A percentile compares a stretch with the other conserved stretches of the same genome.
Conservation (phyloP, 768 basidiomycete genomes). For the Calocera viscosa region DNA sequence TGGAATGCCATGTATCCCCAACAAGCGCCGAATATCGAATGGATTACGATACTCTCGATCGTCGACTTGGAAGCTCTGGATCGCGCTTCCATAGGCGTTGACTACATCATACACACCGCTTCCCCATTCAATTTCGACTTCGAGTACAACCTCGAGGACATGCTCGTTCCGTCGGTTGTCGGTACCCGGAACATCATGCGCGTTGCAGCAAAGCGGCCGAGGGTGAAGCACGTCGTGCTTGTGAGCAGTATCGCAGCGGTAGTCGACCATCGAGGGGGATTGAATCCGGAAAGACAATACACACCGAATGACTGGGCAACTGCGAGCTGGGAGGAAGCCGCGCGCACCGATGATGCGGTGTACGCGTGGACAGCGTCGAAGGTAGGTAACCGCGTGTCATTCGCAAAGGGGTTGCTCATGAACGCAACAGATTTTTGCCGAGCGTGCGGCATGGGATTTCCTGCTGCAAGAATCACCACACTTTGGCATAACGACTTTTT, state of each 20-base stretch:
- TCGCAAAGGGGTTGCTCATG: neutral
- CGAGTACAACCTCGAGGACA: conserved; percentile 4
- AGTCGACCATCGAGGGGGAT: neutral
- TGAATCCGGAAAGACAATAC: neutral
- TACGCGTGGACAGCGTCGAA: conserved; percentile 1
- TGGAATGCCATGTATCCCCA: neutral
- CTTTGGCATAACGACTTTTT: neutral
- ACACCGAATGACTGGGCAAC: neutral
- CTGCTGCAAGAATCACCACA: neutral
- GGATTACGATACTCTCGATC: neutral
- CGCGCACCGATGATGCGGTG: neutral
- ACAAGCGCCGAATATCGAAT: neutral
- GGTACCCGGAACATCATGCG: conserved; percentile 2
- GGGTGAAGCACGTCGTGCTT: neutral
- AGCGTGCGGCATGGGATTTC: conserved; percentile 1
- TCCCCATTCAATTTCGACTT: neutral
- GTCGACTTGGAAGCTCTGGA: neutral
- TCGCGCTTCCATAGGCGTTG: neutral
- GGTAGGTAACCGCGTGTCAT: neutral
- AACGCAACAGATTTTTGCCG: neutral
- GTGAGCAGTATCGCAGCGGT: conserved; percentile 1
- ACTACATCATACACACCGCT: conserved; percentile 1
- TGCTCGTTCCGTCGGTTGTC: neutral
- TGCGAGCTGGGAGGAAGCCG: conserved; percentile 4
- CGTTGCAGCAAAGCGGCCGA: neutral